A percentile compares a stretch with the other conserved stretches of the same genome.
These are phyloP conservation scores for Chionographis japonica DNA, from an alignment of 106 monocot genomes.

Conservation along the genomic window DNA sequence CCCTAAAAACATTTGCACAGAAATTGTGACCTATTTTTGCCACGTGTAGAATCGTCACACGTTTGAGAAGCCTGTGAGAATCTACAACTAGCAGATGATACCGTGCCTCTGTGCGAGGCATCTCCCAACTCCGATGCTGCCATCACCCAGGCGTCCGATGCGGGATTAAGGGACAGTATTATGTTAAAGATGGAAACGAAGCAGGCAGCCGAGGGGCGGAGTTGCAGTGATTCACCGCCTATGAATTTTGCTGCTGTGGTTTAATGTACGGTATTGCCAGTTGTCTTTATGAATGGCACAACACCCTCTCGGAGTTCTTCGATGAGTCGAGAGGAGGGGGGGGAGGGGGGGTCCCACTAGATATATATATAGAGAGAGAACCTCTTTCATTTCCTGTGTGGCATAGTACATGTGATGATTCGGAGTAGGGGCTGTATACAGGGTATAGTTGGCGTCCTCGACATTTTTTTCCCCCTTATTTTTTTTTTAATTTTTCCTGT, in stretches of 20 bases:
- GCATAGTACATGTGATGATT: conserved; percentile 24
- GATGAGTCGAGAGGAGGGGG: not conserved
- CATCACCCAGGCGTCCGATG: not conserved
- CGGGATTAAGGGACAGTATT: not conserved
- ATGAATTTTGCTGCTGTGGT: not conserved
- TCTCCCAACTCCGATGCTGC: not conserved
- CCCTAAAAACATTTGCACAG: too few species aligned
- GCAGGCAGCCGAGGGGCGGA: not conserved
- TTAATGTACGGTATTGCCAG: too few species aligned
- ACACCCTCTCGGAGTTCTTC: not conserved
- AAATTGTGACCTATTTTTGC: not conserved
- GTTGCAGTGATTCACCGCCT: not conserved
- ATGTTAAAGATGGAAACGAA: not conserved
- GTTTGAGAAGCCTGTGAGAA: conserved; percentile 72
- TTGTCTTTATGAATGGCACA: not conserved
- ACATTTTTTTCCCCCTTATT: not conserved
- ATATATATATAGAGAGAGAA: not conserved
- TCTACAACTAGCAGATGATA: conserved; percentile 49
- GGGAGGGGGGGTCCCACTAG: not conserved
- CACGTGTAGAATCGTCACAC: conserved; percentile 50
- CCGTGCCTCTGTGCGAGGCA: too few species aligned
- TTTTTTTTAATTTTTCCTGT: not conserved
- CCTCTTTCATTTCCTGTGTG: conserved; percentile 8
- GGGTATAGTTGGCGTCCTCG: conserved; percentile 19
- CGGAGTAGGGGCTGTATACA: conserved; percentile 12